phyloP scores from a whole-genome alignment of 1,284 basidiomycete genomes.

The Chiua sp. region DNA sequence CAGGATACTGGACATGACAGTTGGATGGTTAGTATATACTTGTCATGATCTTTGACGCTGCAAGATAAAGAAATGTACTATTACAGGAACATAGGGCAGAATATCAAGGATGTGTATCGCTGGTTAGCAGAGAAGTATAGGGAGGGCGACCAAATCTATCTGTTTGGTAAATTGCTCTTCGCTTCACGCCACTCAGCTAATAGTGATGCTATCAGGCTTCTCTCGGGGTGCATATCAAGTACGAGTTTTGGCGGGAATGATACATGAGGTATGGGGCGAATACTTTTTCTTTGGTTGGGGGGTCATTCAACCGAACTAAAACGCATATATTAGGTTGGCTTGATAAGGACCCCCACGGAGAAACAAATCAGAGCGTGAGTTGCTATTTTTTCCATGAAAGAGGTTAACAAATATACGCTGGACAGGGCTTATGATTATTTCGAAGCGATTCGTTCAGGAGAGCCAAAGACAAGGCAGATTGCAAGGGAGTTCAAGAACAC shows the following conservation, averaged over 20 bases:
- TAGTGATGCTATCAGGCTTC: slow-evolving; percentile 38
- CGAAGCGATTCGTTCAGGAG: slow-evolving; percentile 14
- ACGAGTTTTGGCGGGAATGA: slow-evolving; percentile 46
- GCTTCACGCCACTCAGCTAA: neutral
- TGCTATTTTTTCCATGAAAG: neutral
- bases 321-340: slow-evolving; percentile 21
- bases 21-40: slow-evolving; percentile 29
- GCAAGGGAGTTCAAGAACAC: slow-evolving; percentile 41
- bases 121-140: slow-evolving; percentile 46
- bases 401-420: neutral
- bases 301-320: neutral
- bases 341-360: slow-evolving; percentile 27
- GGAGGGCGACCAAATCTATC: slow-evolving; percentile 14
- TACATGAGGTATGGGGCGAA: slow-evolving; percentile 35
- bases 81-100: slow-evolving; percentile 32
- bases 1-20: slow-evolving; percentile 23
- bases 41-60: neutral
- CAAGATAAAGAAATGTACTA: neutral
- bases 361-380: slow-evolving; percentile 32
- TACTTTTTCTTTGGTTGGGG: neutral
- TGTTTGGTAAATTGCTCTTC: slow-evolving; percentile 41
- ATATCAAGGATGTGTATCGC: slow-evolving; percentile 40
- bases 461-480: slow-evolving; percentile 15
- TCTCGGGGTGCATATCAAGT: slow-evolving; percentile 46
- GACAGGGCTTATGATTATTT: slow-evolving; percentile 46